Percentiles rank a stretch among this genome's conserved stretches.
Evolutionary conservation across 2,329 filamentous ascomycete species (phyloP).

Genomic region (Colletotrichum sp.): DNA sequence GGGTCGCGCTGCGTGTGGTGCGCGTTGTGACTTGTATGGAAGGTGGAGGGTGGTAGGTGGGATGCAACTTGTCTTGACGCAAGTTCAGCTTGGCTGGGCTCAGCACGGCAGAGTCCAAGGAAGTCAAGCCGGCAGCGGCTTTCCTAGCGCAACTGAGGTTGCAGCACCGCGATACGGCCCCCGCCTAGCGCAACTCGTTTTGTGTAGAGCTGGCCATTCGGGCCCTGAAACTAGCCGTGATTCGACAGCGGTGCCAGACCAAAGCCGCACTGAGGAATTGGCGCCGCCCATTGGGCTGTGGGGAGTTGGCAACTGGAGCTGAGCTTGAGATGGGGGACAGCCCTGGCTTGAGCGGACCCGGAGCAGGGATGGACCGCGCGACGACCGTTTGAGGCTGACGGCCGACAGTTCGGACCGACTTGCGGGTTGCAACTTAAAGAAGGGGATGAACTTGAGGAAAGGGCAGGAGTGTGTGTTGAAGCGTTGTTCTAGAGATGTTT

Average conservation of each 20-base stretch:
- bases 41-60: background rate
- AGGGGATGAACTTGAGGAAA: background rate
- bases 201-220: slow-evolving; percentile 4
- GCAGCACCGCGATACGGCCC: background rate
- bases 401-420: background rate
- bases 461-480: background rate
- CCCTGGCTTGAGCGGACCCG: background rate
- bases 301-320: background rate
- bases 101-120: background rate
- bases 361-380: background rate
- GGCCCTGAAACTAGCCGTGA: slow-evolving; percentile 13
- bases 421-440: background rate
- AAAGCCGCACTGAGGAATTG: slow-evolving; percentile 1
- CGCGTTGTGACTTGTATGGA: background rate
- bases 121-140: background rate
- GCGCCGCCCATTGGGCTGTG: slow-evolving; percentile 3
- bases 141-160: slow-evolving; percentile 5
- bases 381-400: background rate
- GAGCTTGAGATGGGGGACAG: background rate
- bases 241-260: slow-evolving; percentile 3
- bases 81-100: slow-evolving; percentile 9
- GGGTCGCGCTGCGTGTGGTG: background rate
- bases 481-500: background rate
- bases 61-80: slow-evolving; percentile 6
- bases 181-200: background rate